These are phyloP conservation scores for Sarcodon aspratus DNA, from an alignment of 768 basidiomycete species.

Conservation along the genomic window DNA sequence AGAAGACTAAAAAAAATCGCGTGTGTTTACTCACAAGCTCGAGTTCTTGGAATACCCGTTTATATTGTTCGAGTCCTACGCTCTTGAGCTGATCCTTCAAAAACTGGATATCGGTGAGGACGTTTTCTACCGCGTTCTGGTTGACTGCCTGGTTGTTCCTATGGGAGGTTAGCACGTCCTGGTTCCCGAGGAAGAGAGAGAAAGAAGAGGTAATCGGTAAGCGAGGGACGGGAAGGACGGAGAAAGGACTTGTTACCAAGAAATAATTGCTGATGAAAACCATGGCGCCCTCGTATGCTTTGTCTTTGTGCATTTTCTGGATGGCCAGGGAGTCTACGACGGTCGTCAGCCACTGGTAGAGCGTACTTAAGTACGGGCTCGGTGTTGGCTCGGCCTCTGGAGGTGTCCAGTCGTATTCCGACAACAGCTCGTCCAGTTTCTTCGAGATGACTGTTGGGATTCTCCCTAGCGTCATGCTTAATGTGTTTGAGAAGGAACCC, in stretches of 20 bases:
- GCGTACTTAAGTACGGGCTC: constrained; percentile 90
- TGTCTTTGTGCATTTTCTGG: constrained; percentile 77
- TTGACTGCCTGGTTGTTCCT: constrained; percentile 71
- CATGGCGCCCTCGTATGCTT: constrained; percentile 84
- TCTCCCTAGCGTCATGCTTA: constrained; percentile 58
- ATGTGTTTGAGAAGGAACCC: constrained; percentile 56
- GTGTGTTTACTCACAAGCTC: constrained; percentile 43
- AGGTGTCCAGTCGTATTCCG: constrained; percentile 93
- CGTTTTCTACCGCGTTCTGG: constrained; percentile 80
- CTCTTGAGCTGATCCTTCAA: constrained; percentile 78
- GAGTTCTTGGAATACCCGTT: constrained; percentile 67
- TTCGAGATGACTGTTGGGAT: constrained; percentile 77
- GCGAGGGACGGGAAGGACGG: background rate
- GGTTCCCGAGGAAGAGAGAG: background rate
- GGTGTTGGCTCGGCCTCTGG: constrained; percentile 58
- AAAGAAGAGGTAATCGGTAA: background rate
- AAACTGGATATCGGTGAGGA: constrained; percentile 79
- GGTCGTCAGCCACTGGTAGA: constrained; percentile 93
- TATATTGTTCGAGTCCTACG: constrained; percentile 61
- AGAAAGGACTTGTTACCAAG: constrained; percentile 50
- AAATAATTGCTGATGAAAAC: constrained; percentile 79
- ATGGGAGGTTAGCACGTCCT: constrained; percentile 68
- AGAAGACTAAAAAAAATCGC: background rate
- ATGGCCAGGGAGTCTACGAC: constrained; percentile 86
- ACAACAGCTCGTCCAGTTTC: constrained; percentile 89